These are phyloP conservation scores for Septoria petroselini DNA, from an alignment of 2,329 filamentous ascomycete species.

Conservation along the genomic window DNA sequence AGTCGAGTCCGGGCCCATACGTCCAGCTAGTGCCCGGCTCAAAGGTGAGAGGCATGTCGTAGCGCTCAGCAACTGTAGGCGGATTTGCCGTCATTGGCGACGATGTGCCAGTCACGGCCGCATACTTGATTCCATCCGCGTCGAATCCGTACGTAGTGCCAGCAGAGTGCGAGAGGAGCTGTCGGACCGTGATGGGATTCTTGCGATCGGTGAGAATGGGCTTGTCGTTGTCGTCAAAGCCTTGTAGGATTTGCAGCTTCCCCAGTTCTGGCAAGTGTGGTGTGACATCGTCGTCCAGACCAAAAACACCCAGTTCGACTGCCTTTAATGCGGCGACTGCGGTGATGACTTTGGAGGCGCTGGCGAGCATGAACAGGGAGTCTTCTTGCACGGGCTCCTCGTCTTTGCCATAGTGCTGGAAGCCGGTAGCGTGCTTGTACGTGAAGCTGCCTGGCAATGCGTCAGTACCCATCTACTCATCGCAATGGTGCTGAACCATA, in stretches of 20 bases:
- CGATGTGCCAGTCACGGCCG: constrained; percentile 17
- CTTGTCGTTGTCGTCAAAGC: constrained; percentile 45
- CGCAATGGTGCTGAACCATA: constrained; percentile 11
- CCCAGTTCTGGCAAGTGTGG: constrained; percentile 50
- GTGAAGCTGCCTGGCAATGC: constrained; percentile 28
- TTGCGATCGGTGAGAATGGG: constrained; percentile 36
- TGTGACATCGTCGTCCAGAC: constrained; percentile 48
- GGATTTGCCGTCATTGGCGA: constrained; percentile 11
- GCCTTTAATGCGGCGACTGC: constrained; percentile 55
- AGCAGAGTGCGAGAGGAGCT: constrained; percentile 53
- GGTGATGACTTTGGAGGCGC: constrained; percentile 48
- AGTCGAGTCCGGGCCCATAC: constrained; percentile 52
- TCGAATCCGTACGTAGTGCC: constrained; percentile 48
- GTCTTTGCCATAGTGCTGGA: constrained; percentile 22
- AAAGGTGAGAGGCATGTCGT: constrained; percentile 47
- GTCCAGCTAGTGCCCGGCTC: constrained; percentile 54
- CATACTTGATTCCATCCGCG: constrained; percentile 36
- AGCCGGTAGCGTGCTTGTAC: constrained; percentile 35
- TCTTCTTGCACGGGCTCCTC: constrained; percentile 33
- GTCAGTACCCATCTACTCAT: background rate
- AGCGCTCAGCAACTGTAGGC: constrained; percentile 44
- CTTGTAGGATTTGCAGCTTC: constrained; percentile 48
- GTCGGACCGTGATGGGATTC: constrained; percentile 49
- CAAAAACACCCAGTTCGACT: constrained; percentile 52
- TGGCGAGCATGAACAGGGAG: constrained; percentile 36